Conservation (phyloP, 1,139 yeast genomes). For the Pichia sp. region DNA sequence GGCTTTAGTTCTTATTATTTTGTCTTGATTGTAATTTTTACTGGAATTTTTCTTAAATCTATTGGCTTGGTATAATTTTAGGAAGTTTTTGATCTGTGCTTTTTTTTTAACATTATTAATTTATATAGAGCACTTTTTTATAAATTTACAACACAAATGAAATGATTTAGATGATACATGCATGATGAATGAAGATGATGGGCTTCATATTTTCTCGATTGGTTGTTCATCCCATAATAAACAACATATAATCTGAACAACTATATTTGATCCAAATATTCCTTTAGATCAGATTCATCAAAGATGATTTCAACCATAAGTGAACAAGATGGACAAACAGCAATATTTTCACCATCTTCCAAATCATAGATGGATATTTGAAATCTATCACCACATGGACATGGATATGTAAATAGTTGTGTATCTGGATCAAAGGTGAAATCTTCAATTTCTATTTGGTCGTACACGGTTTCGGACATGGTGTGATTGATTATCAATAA, state of each 20-base stretch:
- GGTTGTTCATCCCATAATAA: neutral
- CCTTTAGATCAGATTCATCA: conserved; percentile 50
- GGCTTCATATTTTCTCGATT: neutral
- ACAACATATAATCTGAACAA: neutral
- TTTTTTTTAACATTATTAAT: neutral
- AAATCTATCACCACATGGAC: conserved; percentile 97
- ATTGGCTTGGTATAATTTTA: neutral
- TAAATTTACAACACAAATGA: neutral
- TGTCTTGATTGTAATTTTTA: conserved; percentile 1
- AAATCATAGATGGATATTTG: conserved; percentile 83
- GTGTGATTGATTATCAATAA: neutral
- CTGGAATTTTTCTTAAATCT: conserved; percentile 1
- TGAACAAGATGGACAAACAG: conserved; percentile 95
- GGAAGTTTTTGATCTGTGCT: neutral
- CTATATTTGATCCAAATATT: conserved; percentile 32
- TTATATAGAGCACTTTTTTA: neutral
- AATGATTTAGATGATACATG: neutral
- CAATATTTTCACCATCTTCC: conserved; percentile 86
- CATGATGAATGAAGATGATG: neutral
- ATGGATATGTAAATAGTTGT: conserved; percentile 85
- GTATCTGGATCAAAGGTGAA: conserved; percentile 81
- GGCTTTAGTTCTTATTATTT: neutral
- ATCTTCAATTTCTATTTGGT: conserved; percentile 94
- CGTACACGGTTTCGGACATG: conserved; percentile 46
- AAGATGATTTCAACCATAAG: conserved; percentile 87